phyloP scores from a whole-genome alignment of 129 eudicot species.

The Deinandra increscens region DNA sequence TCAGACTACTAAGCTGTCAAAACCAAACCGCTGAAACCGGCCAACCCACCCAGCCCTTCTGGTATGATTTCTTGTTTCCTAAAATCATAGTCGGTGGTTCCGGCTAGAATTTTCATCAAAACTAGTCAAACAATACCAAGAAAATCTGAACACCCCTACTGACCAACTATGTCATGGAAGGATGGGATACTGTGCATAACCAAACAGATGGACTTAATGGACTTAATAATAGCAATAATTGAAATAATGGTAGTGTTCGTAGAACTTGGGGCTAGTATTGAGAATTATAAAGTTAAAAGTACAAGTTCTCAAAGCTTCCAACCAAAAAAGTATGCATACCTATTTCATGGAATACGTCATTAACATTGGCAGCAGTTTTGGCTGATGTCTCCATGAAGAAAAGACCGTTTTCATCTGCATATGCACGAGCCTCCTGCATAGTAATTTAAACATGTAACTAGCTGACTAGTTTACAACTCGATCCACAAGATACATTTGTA shows the following conservation, averaged over 20 bases:
- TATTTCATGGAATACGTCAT: constrained; percentile 85
- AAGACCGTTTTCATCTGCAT: constrained; percentile 89
- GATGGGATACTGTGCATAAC: neutral
- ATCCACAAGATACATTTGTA: constrained; percentile 1
- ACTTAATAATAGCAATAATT: neutral
- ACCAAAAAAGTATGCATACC: constrained; percentile 40
- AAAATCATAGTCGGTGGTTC: neutral
- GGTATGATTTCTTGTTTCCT: neutral
- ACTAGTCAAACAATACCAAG: neutral
- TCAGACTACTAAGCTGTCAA: neutral
- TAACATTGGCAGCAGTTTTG: constrained; percentile 87
- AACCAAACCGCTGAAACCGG: neutral
- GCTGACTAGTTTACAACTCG: neutral
- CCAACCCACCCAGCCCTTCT: neutral
- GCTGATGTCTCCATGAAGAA: constrained; percentile 96
- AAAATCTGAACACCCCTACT: neutral
- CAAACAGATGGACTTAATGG: no score
- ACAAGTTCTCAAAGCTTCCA: constrained; percentile 4
- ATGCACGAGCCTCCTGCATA: constrained; percentile 82
- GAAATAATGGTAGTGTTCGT: neutral
- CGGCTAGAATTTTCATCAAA: neutral
- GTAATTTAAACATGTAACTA: constrained; percentile 1
- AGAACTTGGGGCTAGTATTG: neutral
- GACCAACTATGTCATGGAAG: neutral
- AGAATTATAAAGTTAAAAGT: neutral